A percentile compares a stretch with the other conserved stretches of the same genome.
Conservation (phyloP, 2,329 filamentous ascomycete genomes). For the Ilyonectria robusta region DNA sequence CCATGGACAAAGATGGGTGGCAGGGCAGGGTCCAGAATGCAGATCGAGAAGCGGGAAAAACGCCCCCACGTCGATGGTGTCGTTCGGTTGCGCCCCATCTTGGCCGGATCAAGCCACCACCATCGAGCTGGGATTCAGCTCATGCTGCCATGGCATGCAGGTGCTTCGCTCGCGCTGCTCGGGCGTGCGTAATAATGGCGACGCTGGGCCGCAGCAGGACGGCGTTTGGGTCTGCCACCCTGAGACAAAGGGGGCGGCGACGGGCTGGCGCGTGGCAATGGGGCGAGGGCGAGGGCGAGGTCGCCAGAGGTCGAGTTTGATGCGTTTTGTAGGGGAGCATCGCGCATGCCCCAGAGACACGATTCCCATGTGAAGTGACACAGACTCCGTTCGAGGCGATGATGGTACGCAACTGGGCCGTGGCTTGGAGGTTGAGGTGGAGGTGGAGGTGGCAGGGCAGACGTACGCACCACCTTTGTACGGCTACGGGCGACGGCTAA, state of each 20-base stretch:
- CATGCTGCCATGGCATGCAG: conserved; percentile 1
- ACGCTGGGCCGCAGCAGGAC: neutral
- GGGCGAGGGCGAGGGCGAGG: neutral
- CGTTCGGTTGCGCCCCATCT: conserved; percentile 18
- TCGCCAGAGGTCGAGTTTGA: neutral
- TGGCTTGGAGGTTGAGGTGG: conserved; percentile 18
- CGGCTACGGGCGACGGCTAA: conserved; percentile 7
- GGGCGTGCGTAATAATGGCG: too few relatives aligned
- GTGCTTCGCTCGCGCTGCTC: neutral
- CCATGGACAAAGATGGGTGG: neutral
- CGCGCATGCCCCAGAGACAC: neutral
- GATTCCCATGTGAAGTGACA: neutral
- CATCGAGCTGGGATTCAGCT: conserved; percentile 20
- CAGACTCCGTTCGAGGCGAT: neutral
- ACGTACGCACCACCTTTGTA: neutral
- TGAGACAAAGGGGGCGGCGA: neutral
- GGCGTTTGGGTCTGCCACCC: neutral
- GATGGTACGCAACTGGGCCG: conserved; percentile 7
- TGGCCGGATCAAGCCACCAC: conserved; percentile 20
- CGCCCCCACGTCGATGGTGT: conserved; percentile 18
- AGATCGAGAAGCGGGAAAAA: conserved; percentile 6
- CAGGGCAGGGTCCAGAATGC: neutral
- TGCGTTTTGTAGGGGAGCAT: conserved; percentile 1
- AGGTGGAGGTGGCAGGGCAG: conserved; percentile 5
- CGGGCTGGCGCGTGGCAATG: neutral